Base-by-base conservation (phyloP, 75 land plant genomes). In the Picea glauca region DNA sequence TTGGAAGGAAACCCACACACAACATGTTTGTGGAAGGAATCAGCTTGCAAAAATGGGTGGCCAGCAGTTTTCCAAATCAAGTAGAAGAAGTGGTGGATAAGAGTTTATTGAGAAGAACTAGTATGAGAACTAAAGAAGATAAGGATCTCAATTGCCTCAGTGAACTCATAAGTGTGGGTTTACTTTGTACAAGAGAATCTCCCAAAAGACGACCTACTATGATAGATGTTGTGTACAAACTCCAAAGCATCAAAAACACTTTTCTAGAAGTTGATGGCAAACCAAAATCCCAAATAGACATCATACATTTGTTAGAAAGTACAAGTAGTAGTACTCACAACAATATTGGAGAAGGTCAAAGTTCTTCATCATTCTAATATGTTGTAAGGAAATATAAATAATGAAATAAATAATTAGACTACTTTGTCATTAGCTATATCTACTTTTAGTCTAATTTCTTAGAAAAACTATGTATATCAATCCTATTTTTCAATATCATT, bases 121-220 rank as follows among this genome's bases (percentile, higher is more conserved):
- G 33, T 12, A 13, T 9, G 2, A 2, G 67, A 30, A 65, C 33
- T 14, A 32, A 65, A 11, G 67, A 64, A 64, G 66, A 65, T 6
- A 65, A 31, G 17, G 13, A 13, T 30, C 32, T 65, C 15, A 31
- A 30, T 3, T 32, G 67, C 67, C 67, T 65, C 2, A 65, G 4
- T 30, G 33, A 65, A 31, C 13, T 65, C 33, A 65, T 65, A 32
- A 65, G 14, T 30, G 13, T 65, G 13, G 13, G 33, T 65, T 31
- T 65, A 14, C 67, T 65, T 13, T 82, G 80, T 54, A 72, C 83
- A 13, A 65, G 61, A 17, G 60, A 78, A 46, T 46, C 59, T 50
- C 75, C 83, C 4, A 54, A 79, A 40, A 75, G 78, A 35, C 60
- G 80, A 21, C 81, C 83, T 13, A 66, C 54, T 56, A 82, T 82